Conservation (phyloP, 345 rosid genomes). For the Jatropha curcas region DNA sequence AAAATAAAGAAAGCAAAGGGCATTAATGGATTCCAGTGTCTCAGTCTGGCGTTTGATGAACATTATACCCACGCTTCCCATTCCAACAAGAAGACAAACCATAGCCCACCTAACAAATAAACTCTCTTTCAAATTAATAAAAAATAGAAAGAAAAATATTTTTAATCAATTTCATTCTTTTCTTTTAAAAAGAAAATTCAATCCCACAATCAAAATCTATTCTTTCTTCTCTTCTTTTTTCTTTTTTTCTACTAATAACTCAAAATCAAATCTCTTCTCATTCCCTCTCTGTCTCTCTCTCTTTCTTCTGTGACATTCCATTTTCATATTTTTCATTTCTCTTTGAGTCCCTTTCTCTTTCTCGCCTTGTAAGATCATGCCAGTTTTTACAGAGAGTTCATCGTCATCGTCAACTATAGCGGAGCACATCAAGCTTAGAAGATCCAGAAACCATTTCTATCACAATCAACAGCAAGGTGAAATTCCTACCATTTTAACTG, state of each 20-base stretch:
- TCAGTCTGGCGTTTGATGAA: slow-evolving; percentile 5
- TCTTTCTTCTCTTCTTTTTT: too few species aligned
- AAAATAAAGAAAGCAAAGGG: too few species aligned
- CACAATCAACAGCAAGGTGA: slow-evolving; percentile 9
- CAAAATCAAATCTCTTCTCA: background rate
- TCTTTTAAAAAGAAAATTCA: slow-evolving; percentile 2
- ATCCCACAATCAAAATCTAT: slow-evolving; percentile 4
- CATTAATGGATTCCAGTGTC: slow-evolving; percentile 22
- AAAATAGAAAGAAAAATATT: too few species aligned
- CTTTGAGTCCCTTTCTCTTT: background rate
- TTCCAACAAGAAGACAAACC: slow-evolving; percentile 30
- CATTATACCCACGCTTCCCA: slow-evolving; percentile 17
- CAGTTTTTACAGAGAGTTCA: slow-evolving; percentile 45
- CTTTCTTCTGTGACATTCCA: background rate
- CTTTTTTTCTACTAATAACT: background rate
- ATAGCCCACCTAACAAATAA: slow-evolving; percentile 38
- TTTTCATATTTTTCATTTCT: background rate
- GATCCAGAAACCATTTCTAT: slow-evolving; percentile 48
- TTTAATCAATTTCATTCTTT: background rate
- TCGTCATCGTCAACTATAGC: slow-evolving; percentile 46
- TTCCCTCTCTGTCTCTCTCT: slow-evolving; percentile 12
- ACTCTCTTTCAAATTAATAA: background rate
- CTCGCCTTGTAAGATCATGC: slow-evolving; percentile 37
- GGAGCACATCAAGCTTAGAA: slow-evolving; percentile 49
- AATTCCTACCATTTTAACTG: slow-evolving; percentile 2